These are phyloP conservation scores for Xylariaceae sp. DNA, from an alignment of 2,329 filamentous ascomycete species.

Conservation along the genomic window DNA sequence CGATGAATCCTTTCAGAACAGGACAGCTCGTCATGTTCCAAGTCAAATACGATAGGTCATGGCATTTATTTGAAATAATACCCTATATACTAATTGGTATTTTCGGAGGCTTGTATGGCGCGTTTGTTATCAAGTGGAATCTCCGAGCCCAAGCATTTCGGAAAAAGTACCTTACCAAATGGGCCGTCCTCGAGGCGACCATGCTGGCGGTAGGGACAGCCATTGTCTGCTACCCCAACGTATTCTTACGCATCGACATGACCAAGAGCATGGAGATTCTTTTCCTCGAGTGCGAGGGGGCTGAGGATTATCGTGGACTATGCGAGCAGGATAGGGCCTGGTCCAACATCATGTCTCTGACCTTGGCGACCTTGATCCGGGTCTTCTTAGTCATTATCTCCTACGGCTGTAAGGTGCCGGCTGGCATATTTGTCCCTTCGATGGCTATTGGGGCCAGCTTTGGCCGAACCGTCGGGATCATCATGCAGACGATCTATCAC, in stretches of 20 bases:
- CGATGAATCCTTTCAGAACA: constrained; percentile 96
- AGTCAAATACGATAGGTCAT: constrained; percentile 88
- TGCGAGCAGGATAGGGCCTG: constrained; percentile 76
- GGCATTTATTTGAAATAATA: constrained; percentile 95
- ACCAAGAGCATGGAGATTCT: constrained; percentile 99
- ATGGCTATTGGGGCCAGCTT: constrained; percentile 97
- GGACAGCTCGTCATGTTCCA: constrained; percentile 99
- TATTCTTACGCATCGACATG: constrained; percentile 95
- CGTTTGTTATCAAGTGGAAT: constrained; percentile 98
- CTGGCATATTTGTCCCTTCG: constrained; percentile 94
- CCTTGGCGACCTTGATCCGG: constrained; percentile 74
- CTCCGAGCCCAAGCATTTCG: constrained; percentile 84
- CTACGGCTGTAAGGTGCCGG: constrained; percentile 96
- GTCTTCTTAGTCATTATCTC: constrained; percentile 87
- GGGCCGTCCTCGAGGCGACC: constrained; percentile 82
- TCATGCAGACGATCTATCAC: constrained; percentile 86
- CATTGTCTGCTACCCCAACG: constrained; percentile 93
- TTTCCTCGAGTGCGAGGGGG: constrained; percentile 87
- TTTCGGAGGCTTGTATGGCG: constrained; percentile 92
- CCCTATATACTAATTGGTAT: constrained; percentile 90
- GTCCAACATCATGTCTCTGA: constrained; percentile 72
- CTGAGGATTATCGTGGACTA: constrained; percentile 81
- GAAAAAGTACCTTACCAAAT: constrained; percentile 82
- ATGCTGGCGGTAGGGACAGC: constrained; percentile 79
- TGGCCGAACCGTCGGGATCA: constrained; percentile 86